phyloP scores from a whole-genome alignment of 1,284 basidiomycete species.

The Trametes hirsuta region DNA sequence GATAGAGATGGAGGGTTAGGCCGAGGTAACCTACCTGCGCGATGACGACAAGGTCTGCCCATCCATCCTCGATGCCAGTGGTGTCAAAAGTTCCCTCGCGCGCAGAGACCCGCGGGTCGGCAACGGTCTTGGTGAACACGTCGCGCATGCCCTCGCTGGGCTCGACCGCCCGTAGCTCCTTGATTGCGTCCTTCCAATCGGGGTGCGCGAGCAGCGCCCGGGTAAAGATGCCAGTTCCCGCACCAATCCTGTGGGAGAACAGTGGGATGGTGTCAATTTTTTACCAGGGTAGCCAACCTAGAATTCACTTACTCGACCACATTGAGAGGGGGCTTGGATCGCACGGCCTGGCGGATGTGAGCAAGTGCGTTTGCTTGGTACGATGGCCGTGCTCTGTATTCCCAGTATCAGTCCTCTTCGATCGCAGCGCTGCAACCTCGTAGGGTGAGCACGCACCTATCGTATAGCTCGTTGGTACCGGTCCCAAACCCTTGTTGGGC shows the following conservation, averaged over 20 bases:
- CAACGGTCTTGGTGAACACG: conserved; percentile 54
- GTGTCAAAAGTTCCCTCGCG: conserved; percentile 67
- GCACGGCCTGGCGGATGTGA: conserved; percentile 55
- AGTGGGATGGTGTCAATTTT: not conserved
- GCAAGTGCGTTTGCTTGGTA: conserved; percentile 63
- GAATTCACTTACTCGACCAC: conserved; percentile 64
- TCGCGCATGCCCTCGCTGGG: conserved; percentile 76
- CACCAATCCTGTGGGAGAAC: conserved; percentile 52
- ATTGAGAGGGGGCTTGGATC: conserved; percentile 49
- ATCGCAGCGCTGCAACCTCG: not conserved
- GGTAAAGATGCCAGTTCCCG: conserved; percentile 82
- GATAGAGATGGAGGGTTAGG: not conserved
- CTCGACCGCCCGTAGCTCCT: conserved; percentile 64
- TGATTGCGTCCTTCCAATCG: conserved; percentile 53
- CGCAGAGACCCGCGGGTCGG: conserved; percentile 53
- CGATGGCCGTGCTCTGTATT: conserved; percentile 66
- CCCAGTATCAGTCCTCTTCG: not conserved
- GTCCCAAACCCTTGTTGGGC: conserved; percentile 69
- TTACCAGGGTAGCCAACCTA: not conserved
- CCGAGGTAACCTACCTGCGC: conserved; percentile 58
- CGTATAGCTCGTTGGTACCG: conserved; percentile 78
- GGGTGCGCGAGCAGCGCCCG: conserved; percentile 70
- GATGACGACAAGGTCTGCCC: conserved; percentile 75
- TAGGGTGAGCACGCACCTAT: conserved; percentile 47
- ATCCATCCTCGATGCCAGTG: conserved; percentile 58